These are phyloP conservation scores for Suhomyces chickasaworum DNA, from an alignment of 1,139 yeast species.

Conservation along the genomic window DNA sequence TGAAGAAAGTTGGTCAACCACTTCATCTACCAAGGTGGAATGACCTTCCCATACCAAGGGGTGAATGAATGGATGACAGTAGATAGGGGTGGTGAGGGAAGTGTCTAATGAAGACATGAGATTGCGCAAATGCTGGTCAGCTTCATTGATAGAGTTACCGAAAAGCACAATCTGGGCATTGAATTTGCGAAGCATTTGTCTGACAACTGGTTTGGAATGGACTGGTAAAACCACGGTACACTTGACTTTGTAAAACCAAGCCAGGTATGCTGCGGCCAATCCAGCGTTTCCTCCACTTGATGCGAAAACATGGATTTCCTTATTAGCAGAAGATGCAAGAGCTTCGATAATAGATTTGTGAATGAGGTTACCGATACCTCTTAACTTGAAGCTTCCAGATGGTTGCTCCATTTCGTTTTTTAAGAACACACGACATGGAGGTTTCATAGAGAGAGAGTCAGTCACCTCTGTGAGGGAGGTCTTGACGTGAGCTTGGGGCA, in stretches of 20 bases:
- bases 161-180: constrained; percentile 58
- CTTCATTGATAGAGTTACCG: constrained; percentile 68
- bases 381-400: constrained; percentile 68
- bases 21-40: constrained; percentile 59
- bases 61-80: constrained; percentile 72
- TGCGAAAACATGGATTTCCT: constrained; percentile 52
- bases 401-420: constrained; percentile 72
- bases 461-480: constrained; percentile 48
- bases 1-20: constrained; percentile 39
- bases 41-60: constrained; percentile 72
- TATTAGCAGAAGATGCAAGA: constrained; percentile 15
- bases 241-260: constrained; percentile 43
- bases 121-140: constrained; percentile 52
- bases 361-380: constrained; percentile 62
- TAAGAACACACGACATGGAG: constrained; percentile 53
- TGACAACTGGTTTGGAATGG: constrained; percentile 38
- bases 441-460: constrained; percentile 28
- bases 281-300: constrained; percentile 85
- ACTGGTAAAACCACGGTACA: constrained; percentile 71
- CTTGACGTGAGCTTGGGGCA: constrained; percentile 34
- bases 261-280: constrained; percentile 69
- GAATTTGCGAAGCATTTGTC: constrained; percentile 35
- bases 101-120: constrained; percentile 19
- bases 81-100: constrained; percentile 40
- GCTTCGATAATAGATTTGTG: constrained; percentile 28